phyloP scores from a whole-genome alignment of 2,329 filamentous ascomycete genomes.

The Metarhizium album region DNA sequence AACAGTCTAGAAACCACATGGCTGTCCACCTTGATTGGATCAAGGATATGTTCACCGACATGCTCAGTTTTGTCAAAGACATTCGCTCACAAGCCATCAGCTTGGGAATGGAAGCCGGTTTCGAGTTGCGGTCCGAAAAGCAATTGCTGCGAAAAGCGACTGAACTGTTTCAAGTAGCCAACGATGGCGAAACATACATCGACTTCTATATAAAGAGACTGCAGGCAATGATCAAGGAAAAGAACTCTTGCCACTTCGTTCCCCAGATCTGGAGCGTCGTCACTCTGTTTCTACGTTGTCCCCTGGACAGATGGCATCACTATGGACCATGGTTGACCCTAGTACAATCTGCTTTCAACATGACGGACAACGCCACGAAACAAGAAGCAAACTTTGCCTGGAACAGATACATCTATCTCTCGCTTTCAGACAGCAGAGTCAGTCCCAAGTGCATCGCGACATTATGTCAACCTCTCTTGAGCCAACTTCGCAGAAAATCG shows the following conservation, averaged over 20 bases:
- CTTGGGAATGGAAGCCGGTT: slow-evolving; percentile 61
- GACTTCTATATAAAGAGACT: slow-evolving; percentile 59
- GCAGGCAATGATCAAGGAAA: slow-evolving; percentile 55
- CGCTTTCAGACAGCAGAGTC: slow-evolving; percentile 54
- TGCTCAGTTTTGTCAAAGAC: slow-evolving; percentile 70
- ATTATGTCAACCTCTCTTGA: slow-evolving; percentile 56
- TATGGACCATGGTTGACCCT: slow-evolving; percentile 66
- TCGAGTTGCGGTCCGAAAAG: slow-evolving; percentile 57
- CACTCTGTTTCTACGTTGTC: slow-evolving; percentile 64
- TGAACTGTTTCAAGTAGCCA: slow-evolving; percentile 45
- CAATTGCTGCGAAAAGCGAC: slow-evolving; percentile 55
- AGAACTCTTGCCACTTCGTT: slow-evolving; percentile 43
- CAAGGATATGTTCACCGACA: slow-evolving; percentile 67
- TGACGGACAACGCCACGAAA: slow-evolving; percentile 57
- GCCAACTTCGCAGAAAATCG: slow-evolving; percentile 56
- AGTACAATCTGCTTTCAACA: slow-evolving; percentile 77
- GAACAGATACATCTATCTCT: slow-evolving; percentile 70
- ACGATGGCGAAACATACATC: slow-evolving; percentile 50
- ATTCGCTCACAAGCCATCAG: slow-evolving; percentile 64
- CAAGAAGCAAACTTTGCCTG: slow-evolving; percentile 74
- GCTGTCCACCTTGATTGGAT: slow-evolving; percentile 66
- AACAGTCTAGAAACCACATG: slow-evolving; percentile 63
- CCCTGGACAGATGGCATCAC: slow-evolving; percentile 58
- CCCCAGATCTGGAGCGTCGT: slow-evolving; percentile 85
- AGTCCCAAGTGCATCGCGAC: slow-evolving; percentile 22